Percentiles rank a stretch among this genome's conserved stretches.
These are phyloP conservation scores for Aspergillus sergii DNA, from an alignment of 2,329 filamentous ascomycete species.

Conservation along the genomic window DNA sequence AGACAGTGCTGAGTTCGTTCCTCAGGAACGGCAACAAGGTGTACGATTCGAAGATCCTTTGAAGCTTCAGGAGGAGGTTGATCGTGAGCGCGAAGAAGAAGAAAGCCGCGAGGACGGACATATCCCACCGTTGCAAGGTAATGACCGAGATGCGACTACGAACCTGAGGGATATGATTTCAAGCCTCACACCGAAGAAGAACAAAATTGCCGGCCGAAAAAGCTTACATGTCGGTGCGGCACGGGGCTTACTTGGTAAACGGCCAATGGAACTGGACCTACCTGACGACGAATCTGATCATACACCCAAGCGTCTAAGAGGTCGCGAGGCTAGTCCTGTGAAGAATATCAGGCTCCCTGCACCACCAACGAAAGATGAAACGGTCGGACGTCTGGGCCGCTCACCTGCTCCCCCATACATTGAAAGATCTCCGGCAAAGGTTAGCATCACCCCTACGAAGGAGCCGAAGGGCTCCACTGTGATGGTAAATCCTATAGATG, in stretches of 20 bases:
- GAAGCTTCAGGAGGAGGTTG: conserved; percentile 63
- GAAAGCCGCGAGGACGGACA: conserved; percentile 63
- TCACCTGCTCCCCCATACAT: conserved; percentile 50
- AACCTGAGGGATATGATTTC: conserved; percentile 78
- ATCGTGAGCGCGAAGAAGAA: conserved; percentile 63
- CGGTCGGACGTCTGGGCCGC: conserved; percentile 58
- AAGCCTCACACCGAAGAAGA: conserved; percentile 75
- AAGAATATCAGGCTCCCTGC: conserved; percentile 73
- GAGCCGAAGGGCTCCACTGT: conserved; percentile 44
- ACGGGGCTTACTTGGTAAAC: conserved; percentile 72
- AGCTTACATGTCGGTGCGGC: conserved; percentile 77
- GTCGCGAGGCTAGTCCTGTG: conserved; percentile 73
- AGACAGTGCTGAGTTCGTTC: conserved; percentile 64
- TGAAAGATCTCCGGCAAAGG: conserved; percentile 34
- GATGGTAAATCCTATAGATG: conserved; percentile 35
- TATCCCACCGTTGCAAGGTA: conserved; percentile 48
- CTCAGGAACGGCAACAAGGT: conserved; percentile 48
- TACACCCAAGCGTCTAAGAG: conserved; percentile 67
- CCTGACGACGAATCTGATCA: conserved; percentile 60
- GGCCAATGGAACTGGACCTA: conserved; percentile 70
- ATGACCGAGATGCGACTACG: conserved; percentile 63
- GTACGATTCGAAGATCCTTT: conserved; percentile 69
- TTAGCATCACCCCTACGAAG: conserved; percentile 56
- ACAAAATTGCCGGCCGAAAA: conserved; percentile 67
- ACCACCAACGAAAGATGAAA: conserved; percentile 68